phyloP scores from a whole-genome alignment of 352 stramenopile species.

The Globisporangium sylvaticum region DNA sequence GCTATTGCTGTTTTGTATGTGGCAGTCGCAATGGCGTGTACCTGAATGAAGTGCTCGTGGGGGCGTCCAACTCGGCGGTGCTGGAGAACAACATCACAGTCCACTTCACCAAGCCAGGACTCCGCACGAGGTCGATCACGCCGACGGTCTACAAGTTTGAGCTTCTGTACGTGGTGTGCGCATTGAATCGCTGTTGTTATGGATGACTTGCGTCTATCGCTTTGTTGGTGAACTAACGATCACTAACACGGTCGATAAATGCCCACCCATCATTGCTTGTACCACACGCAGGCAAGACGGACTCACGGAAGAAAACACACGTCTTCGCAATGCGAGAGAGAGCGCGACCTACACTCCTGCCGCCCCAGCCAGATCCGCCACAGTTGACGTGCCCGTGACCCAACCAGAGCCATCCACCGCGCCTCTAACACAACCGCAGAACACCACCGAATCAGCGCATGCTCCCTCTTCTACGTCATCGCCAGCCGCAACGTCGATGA shows the following conservation, averaged over 20 bases:
- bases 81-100: constrained; percentile 47
- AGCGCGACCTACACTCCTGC: not conserved
- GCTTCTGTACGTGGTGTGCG: constrained; percentile 37
- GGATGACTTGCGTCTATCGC: not conserved
- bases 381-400: not conserved
- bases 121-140: constrained; percentile 20
- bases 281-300: not conserved
- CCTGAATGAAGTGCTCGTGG: constrained; percentile 57
- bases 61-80: constrained; percentile 27
- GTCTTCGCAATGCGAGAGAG: constrained; percentile 3
- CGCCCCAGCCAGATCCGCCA: not conserved
- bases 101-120: constrained; percentile 66
- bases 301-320: constrained; percentile 1
- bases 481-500: not conserved
- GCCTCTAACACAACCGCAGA: not conserved
- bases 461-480: not conserved
- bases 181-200: not conserved
- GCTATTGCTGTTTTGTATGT: not conserved
- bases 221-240: not conserved
- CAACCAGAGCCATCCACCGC: not conserved
- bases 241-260: not conserved
- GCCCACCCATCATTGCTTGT: not conserved
- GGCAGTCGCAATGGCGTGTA: constrained; percentile 67
- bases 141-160: constrained; percentile 67
- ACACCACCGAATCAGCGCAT: no score